These are phyloP conservation scores for Starmerella khaoyaiensis DNA, from an alignment of 805 yeast species.

Conservation along the genomic window DNA sequence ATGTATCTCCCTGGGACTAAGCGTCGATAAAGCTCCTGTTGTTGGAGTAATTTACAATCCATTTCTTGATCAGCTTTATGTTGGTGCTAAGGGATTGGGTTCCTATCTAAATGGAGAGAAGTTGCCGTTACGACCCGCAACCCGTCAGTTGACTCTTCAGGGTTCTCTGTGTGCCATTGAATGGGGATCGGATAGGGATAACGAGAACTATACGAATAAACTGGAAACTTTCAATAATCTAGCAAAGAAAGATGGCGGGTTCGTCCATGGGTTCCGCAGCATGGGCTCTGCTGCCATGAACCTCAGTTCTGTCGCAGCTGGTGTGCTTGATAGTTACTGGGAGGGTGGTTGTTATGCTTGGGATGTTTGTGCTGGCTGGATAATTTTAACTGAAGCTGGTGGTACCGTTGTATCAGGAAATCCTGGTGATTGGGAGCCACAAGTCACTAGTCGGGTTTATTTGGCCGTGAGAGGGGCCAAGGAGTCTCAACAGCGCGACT, in stretches of 20 bases:
- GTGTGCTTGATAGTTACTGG: slow-evolving; percentile 51
- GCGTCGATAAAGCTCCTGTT: slow-evolving; percentile 36
- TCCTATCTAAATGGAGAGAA: slow-evolving; percentile 37
- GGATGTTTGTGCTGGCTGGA: slow-evolving; percentile 63
- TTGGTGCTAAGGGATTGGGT: slow-evolving; percentile 45
- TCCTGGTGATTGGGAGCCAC: slow-evolving; percentile 36
- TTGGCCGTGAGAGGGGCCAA: slow-evolving; percentile 45
- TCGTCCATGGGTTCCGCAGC: slow-evolving; percentile 48
- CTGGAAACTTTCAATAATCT: slow-evolving; percentile 37
- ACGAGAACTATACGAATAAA: slow-evolving; percentile 39
- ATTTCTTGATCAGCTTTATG: slow-evolving; percentile 39
- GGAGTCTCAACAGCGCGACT: slow-evolving; percentile 34
- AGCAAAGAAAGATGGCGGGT: slow-evolving; percentile 41
- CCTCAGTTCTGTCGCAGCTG: slow-evolving; percentile 44
- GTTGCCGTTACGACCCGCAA: slow-evolving; percentile 29
- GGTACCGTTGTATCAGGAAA: slow-evolving; percentile 45
- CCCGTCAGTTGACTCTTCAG: slow-evolving; percentile 35
- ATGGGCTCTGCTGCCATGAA: slow-evolving; percentile 57
- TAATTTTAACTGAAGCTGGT: slow-evolving; percentile 47
- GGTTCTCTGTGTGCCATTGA: slow-evolving; percentile 46
- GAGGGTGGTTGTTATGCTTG: slow-evolving; percentile 59
- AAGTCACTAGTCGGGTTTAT: slow-evolving; percentile 41
- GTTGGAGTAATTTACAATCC: slow-evolving; percentile 63
- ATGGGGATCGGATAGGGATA: slow-evolving; percentile 48
- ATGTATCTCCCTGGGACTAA: slow-evolving; percentile 49